Base-by-base conservation (phyloP, 2,329 filamentous ascomycete genomes). In the Madurella fahalii region DNA sequence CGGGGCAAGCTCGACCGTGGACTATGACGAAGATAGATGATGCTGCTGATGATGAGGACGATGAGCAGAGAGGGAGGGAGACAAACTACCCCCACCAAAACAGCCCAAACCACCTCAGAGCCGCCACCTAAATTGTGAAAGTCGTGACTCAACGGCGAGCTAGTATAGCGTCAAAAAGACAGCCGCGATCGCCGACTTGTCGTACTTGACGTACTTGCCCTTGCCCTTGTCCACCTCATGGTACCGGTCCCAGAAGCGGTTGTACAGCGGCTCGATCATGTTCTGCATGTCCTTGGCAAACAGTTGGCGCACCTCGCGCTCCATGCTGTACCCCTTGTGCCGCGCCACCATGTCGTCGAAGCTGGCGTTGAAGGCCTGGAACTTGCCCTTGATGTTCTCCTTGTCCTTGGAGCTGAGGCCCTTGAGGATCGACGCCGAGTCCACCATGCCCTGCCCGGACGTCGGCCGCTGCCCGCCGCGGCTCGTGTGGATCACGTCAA, bases 211-310 rank as follows among this genome's bases (percentile, higher is more conserved):
- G 72, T 97, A 95, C 72, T 99, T 99, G 63, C 93, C 93, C 74
- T 92, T 95, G 56, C 94, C 94, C 76, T 96, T 96, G 73, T 97
- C 93, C 61, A 97, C 85, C 72, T 97, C 94, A 69, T 96, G 92
- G 69, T 99, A 99, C 30, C 93, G 83, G 72, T 97, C 94, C 85
- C 90, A 97, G 73, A 99, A 99, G 44, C 94, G 82, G 58, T 87
- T 88, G 74, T 99, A 99, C 13, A 99, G 79, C 52, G 93, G 92
- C 73, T 97, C 93, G 53, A 99, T 86, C 74, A 96, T 90, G 64
- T 86, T 86, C 69, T 94, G 90, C 60, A 97, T 86, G 67, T 96
- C 92, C 64, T 86, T 85, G 15, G 84, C 86, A 65, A 97, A 81
- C 72, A 87, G 83, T 58, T 83, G 80, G 42, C 90, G 83, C 32